Base-by-base conservation (phyloP, 2,329 filamentous ascomycete species). In the Neopestalotiopsis sp. region DNA sequence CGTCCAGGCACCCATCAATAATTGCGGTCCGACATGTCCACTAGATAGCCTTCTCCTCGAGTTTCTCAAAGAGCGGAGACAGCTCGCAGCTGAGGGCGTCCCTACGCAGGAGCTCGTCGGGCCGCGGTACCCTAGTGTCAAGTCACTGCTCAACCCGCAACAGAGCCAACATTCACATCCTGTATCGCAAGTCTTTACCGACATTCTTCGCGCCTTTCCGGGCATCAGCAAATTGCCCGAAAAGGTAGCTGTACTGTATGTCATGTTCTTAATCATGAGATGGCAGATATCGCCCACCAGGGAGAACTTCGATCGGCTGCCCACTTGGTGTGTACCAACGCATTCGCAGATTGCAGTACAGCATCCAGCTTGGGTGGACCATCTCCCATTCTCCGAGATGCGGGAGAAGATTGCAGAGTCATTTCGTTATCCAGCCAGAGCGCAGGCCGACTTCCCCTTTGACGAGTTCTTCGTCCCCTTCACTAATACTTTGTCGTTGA, bases 201-300 rank as follows among this genome's bases (percentile, higher is more conserved):
- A 97, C 78, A 94, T 97, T 69, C 84, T 97, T 12, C 86, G 88
- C 71, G 94, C 92, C n/a, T 97, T 97, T 74, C 93, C 94, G 0
- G 91, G 93, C 74, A 89, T 97, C 38, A 88, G 87, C 4, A 87
- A 86, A n/a, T 85, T 97, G 0, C 94, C 94, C 0, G 94, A 97
- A 80, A 91, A 93, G 74, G 89, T 97, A 0, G 94, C 92, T 9
- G 89, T 94, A 6, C 85, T 97, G 7, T 97, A 95, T 78, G 84
- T 92, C 76, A 97, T 97, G 93, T 97, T 97, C 80, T 86, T 95
- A 40, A 78, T 94, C 71, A 94, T 96, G 91, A 88, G 91, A 57
- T 97, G 94, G 93, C 90, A 94, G 77, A 92, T 97, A 68, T 89
- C 89, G 34, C 94, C 94, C 0, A 93, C 93, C 0, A 86, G 87